Conservation (phyloP, 2,329 filamentous ascomycete species). For the Calonectria multiphialidica region DNA sequence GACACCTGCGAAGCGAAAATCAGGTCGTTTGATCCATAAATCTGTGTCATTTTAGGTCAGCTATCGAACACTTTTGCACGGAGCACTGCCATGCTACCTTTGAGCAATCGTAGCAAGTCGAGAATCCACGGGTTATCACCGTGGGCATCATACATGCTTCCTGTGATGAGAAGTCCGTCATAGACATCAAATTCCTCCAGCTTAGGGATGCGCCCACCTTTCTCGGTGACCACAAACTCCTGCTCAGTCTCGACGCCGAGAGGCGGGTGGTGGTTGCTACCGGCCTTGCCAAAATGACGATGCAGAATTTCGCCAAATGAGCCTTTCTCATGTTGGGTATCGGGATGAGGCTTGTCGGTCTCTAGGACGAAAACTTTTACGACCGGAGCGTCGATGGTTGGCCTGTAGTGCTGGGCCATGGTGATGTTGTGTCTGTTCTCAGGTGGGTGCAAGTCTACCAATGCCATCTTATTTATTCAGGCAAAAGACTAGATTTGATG, state of each 20-base stretch:
- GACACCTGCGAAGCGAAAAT: constrained; percentile 75
- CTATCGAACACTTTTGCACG: too few species aligned
- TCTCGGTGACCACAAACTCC: constrained; percentile 64
- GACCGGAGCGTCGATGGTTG: constrained; percentile 39
- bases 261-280: constrained; percentile 63
- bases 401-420: constrained; percentile 45
- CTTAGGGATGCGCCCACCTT: constrained; percentile 60
- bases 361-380: constrained; percentile 66
- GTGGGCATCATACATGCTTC: constrained; percentile 77
- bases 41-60: constrained; percentile 43
- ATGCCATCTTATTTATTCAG: background rate
- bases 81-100: constrained; percentile 45
- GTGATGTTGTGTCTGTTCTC: background rate
- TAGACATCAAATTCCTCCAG: constrained; percentile 68
- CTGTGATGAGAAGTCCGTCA: constrained; percentile 81
- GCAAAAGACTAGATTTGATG: background rate
- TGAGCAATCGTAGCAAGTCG: constrained; percentile 71
- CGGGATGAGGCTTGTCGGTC: constrained; percentile 67
- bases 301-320: constrained; percentile 67
- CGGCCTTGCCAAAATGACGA: constrained; percentile 62
- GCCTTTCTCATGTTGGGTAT: constrained; percentile 62
- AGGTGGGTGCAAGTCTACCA: background rate
- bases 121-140: constrained; percentile 80
- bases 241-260: constrained; percentile 67
- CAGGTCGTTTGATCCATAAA: constrained; percentile 62